These are phyloP conservation scores for Gracilaria domingensis DNA, from an alignment of 23 red algal species.

Conservation along the genomic window DNA sequence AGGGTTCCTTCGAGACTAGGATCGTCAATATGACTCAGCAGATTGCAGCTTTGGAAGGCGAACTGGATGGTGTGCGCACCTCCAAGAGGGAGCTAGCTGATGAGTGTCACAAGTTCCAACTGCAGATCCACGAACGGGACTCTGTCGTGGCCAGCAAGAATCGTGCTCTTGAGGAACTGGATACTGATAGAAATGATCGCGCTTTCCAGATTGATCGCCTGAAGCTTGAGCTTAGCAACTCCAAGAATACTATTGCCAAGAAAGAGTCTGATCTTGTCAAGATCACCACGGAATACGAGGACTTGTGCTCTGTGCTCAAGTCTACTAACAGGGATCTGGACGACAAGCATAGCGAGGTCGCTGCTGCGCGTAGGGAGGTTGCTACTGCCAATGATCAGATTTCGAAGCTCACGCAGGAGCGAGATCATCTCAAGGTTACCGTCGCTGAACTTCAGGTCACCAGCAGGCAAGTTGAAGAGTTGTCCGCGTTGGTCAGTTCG, in stretches of 20 bases:
- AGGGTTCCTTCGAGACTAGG: not conserved
- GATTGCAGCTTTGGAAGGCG: slow-evolving; percentile 13
- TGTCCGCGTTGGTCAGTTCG: not conserved
- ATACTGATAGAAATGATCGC: slow-evolving; percentile 46
- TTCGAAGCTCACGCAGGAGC: slow-evolving; percentile 28
- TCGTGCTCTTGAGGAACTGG: slow-evolving; percentile 48
- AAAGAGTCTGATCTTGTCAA: slow-evolving; percentile 64
- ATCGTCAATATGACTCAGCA: slow-evolving; percentile 13
- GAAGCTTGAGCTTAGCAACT: slow-evolving; percentile 60
- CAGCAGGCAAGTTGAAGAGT: slow-evolving; percentile 42
- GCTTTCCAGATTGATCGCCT: slow-evolving; percentile 36
- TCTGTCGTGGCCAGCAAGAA: slow-evolving; percentile 39
- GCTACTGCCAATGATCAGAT: slow-evolving; percentile 20
- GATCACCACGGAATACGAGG: slow-evolving; percentile 55
- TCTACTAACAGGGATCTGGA: slow-evolving; percentile 44
- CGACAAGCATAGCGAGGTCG: slow-evolving; percentile 25
- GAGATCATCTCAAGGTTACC: slow-evolving; percentile 41
- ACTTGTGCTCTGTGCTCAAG: slow-evolving; percentile 36
- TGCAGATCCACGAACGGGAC: slow-evolving; percentile 65
- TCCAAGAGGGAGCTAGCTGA: slow-evolving; percentile 50
- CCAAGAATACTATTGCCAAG: slow-evolving; percentile 69
- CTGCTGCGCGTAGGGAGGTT: not conserved
- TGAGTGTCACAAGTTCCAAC: slow-evolving; percentile 54
- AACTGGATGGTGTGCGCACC: slow-evolving; percentile 44
- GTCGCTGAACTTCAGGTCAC: slow-evolving; percentile 41